Base-by-base conservation (phyloP, 805 yeast genomes). In the Starmerella bombicola region DNA sequence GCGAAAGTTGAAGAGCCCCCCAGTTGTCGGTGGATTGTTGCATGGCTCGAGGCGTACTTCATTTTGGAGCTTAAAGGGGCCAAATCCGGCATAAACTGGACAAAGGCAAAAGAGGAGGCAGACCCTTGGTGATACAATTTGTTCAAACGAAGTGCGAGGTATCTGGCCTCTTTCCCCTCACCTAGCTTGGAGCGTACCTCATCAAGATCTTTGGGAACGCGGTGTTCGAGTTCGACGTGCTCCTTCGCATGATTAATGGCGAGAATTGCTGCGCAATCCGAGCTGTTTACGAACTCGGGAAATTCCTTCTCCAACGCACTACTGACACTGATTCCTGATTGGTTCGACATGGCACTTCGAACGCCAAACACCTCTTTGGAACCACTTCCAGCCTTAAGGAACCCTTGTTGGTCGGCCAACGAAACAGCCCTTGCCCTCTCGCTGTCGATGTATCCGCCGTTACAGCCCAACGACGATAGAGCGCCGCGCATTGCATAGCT, bases 11-110 rank as follows among this genome's bases (percentile, higher is more conserved):
- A 70, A 15, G 64, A 53, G 4, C 71, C 70, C 7, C 95, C 95
- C 30, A 88, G 66, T 47, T 79, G 78, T 50, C 80, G 74, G 41
- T 81, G 62, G 28, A 91, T 60, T 1, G 91, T 74, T 57, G 74
- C 79, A 46, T 83, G 83, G 9, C 93, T 77, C 2, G 95, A 82
- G 4, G 97, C 97, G 58, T 86, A 91, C 36, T 91, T 67, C 96
- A 91, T 91, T 59, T 88, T 91, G 42, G 71, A 69, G 43, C 85
- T 71, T 29, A 88, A 86, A 2, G 78, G 75, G 7, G 95, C 81
- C 37, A 60, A 60, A 57, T 88, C 96, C 0, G 98, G 96, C 39
- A 88, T 86, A 62, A 70, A 86, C 17, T 91, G 75, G 34, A 85
- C 70, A 52, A 88, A 85, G 3, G 73, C 68, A 45, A 63, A 66